Evolutionary conservation across 1,284 basidiomycete species (phyloP), one percentile per base, ranked within the genome.

Genomic region (Trichosporon asahii): DNA sequence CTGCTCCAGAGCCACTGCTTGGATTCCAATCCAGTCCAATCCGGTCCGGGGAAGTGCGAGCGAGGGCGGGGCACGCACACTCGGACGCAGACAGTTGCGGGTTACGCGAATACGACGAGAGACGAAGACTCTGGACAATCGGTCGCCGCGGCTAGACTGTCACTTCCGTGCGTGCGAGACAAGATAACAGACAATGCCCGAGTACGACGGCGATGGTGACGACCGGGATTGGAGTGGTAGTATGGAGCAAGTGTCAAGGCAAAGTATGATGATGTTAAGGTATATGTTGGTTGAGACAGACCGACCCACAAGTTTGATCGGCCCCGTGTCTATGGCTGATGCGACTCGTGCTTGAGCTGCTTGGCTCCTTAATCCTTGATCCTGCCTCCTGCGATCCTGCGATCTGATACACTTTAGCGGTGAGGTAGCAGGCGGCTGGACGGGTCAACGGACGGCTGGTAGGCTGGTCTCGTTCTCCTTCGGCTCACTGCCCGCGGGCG

Each of bases 231-330:
- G 31, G 31, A 9, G 31, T 33, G 55, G 18, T 37, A 12, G 55
- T 15, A 31, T 21, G 21, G 29, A 61, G 57, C 29, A 33, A 23
- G 57, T 33, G 29, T 33, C 15, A 33, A 61, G 21, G 27, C 27
- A 61, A 61, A 61, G 57, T 61, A 61, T 31, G 27, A 31, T 31
- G 27, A 31, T 61, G 57, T 31, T 23, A 31, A 61, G 57, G 57
- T 61, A 61, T 61, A 61, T 61, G 57, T 61, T 61, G 57, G 18
- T 61, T 61, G 57, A 61, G 57, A 61, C 57, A 31, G 27, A 61
- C 15, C 57, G 57, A 61, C 27, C 57, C 57, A 61, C 57, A 31
- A 31, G 57, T 61, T 61, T 61, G 57, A 61, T 61, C 57, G 57
- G 57, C 57, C 57, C 57, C 27, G 29, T 61, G 57, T 61, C 15